phyloP scores from a whole-genome alignment of 192 early-diverging fungal genomes.

The Gaertneriomyces semiglobifer region DNA sequence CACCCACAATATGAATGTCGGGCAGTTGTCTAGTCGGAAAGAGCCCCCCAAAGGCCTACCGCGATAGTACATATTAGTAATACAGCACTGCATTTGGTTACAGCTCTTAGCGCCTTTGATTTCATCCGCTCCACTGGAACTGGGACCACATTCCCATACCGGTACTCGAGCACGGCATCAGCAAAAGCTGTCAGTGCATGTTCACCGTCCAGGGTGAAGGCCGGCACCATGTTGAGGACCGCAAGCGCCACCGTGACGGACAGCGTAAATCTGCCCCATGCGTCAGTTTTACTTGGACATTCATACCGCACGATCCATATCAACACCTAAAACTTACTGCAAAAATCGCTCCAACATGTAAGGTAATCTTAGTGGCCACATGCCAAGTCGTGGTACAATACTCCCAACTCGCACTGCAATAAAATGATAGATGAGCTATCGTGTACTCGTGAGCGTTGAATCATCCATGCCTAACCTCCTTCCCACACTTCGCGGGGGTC shows the following conservation, averaged over 20 bases:
- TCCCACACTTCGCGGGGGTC: conserved; percentile 71
- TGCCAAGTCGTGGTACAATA: conserved; percentile 47
- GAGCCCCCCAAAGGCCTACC: neutral
- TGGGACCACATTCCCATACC: neutral
- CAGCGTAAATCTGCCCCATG: conserved; percentile 51
- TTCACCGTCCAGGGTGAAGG: conserved; percentile 67
- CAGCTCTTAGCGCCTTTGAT: neutral
- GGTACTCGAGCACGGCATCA: conserved; percentile 25
- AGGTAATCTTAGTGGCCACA: conserved; percentile 60
- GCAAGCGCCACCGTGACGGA: conserved; percentile 67
- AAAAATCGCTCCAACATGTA: conserved; percentile 51
- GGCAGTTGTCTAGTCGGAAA: neutral
- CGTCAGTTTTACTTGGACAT: conserved; percentile 2
- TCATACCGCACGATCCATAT: neutral
- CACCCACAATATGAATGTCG: neutral
- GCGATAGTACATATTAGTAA: neutral
- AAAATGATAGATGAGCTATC: neutral
- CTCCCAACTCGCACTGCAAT: conserved; percentile 59
- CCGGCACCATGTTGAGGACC: conserved; percentile 71
- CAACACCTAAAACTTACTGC: conserved; percentile 34
- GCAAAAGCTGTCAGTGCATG: conserved; percentile 54
- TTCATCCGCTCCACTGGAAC: neutral
- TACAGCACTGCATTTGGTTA: neutral
- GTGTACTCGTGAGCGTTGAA: too few species aligned
- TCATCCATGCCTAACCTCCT: conserved; percentile 40